Evolutionary conservation across 805 yeast species (phyloP).

Genomic region (Teunomyces tritomae): DNA sequence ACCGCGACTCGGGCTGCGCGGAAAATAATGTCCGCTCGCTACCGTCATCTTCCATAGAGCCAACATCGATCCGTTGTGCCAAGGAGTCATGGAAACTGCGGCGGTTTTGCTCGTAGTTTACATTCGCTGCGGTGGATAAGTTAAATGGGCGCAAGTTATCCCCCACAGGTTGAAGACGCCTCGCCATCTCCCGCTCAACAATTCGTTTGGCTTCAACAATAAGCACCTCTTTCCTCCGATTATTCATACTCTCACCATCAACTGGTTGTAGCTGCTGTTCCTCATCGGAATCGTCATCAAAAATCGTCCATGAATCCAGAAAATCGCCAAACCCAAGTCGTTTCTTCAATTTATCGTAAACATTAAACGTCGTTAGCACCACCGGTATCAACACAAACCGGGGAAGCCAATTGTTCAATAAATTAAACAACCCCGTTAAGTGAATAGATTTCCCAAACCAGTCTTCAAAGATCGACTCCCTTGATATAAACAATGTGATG

Average conservation of each 20-base stretch:
- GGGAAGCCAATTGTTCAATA: slow-evolving; percentile 74
- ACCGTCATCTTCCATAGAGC: slow-evolving; percentile 14
- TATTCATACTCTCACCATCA: slow-evolving; percentile 15
- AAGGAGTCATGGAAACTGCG: slow-evolving; percentile 22
- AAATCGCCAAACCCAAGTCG: slow-evolving; percentile 36
- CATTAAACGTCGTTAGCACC: slow-evolving; percentile 56
- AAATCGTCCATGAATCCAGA: slow-evolving; percentile 38
- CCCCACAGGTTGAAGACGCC: slow-evolving; percentile 19
- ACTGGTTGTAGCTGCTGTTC: slow-evolving; percentile 11
- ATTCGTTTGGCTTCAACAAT: slow-evolving; percentile 45
- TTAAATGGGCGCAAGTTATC: slow-evolving; percentile 27
- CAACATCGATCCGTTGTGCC: slow-evolving; percentile 19
- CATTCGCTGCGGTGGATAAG: slow-evolving; percentile 21
- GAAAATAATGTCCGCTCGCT: background rate
- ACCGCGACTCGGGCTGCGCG: background rate
- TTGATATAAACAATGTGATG: slow-evolving; percentile 57
- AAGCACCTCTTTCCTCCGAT: slow-evolving; percentile 32
- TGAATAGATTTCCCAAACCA: slow-evolving; percentile 77
- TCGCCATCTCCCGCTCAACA: slow-evolving; percentile 31
- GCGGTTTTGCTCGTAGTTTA: slow-evolving; percentile 29
- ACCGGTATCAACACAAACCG: slow-evolving; percentile 72
- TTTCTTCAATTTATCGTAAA: slow-evolving; percentile 60
- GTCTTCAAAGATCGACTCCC: slow-evolving; percentile 58
- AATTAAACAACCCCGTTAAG: slow-evolving; percentile 68
- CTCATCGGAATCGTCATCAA: slow-evolving; percentile 35